Evolutionary conservation across 768 basidiomycete genomes (phyloP), one percentile per base, ranked within the genome.

Genomic region (Tricholoma sp.): DNA sequence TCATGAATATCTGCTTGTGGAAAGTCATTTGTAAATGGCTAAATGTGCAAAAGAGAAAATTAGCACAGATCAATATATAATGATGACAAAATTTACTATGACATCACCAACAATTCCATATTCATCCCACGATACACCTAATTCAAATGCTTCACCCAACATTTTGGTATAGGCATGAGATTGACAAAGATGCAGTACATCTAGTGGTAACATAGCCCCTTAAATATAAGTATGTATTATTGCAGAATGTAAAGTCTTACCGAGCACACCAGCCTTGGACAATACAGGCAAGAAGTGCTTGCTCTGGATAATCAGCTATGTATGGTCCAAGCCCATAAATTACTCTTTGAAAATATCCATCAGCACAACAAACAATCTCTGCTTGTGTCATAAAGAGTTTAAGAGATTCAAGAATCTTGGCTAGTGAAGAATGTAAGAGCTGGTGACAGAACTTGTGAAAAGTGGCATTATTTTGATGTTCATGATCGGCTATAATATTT

Each of bases 251-350:
- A 6, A n/a, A 39, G 36, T 41, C 39, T 18, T 44, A 51, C 55
- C 33, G 3, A 13, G 55, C 17, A 36, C 67, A 76, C 72, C 71
- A 74, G 3, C 64, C 64, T 44, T 70, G 68, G 1, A 75, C 68
- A 29, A 71, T 62, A 39, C 69, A 63, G 0, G 72, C 60, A 1
- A 73, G 54, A 4, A 66, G 53, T 5, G 63, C 66, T 57, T 74
- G 70, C 57, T 74, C 72, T 0, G 72, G 73, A 47, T 76, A 74
- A 52, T 76, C 69, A 0, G 70, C 69, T 52, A 74, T 74, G 50
- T 71, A 74, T 0, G 71, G 66, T n/a, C 65, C 68, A 37, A 75
- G 59, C 3, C 61, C 65, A 60, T 65, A 74, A 17, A 71, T 65
- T 6, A 58, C 61, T 6, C 60, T 50, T 0, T 58, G 58, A 54